Conservation (phyloP, 2,329 filamentous ascomycete species). For the Plenodomus biglobosus region DNA sequence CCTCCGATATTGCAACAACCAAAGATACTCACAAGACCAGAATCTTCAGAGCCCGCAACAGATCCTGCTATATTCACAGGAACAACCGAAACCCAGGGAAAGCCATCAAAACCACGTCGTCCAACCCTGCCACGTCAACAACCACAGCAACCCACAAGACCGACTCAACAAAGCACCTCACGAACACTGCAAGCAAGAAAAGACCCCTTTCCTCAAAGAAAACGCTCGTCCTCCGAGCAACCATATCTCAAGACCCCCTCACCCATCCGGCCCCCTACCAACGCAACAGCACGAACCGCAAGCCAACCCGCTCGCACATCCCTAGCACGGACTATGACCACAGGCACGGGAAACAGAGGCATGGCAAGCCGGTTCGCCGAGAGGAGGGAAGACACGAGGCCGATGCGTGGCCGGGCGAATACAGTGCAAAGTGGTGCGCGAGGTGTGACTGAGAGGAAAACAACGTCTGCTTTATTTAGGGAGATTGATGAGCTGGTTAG, state of each 20-base stretch:
- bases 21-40: background rate
- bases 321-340: conserved; percentile 26
- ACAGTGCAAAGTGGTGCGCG: background rate
- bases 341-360: conserved; percentile 15
- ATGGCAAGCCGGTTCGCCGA: conserved; percentile 12
- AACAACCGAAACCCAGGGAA: background rate
- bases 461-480: conserved; percentile 28
- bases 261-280: conserved; percentile 7
- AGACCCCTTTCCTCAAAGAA: conserved; percentile 3
- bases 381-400: background rate
- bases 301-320: conserved; percentile 8
- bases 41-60: background rate
- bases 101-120: background rate
- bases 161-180: conserved; percentile 1
- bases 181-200: conserved; percentile 1
- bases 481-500: conserved; percentile 35
- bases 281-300: conserved; percentile 8
- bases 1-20: background rate
- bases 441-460: conserved; percentile 14
- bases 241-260: conserved; percentile 1
- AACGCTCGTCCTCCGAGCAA: conserved; percentile 7
- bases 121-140: background rate
- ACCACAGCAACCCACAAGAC: background rate
- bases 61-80: background rate
- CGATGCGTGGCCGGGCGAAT: background rate